Evolutionary conservation across 164 flowering plant species (phyloP).

Genomic region (Protea cynaroides): DNA sequence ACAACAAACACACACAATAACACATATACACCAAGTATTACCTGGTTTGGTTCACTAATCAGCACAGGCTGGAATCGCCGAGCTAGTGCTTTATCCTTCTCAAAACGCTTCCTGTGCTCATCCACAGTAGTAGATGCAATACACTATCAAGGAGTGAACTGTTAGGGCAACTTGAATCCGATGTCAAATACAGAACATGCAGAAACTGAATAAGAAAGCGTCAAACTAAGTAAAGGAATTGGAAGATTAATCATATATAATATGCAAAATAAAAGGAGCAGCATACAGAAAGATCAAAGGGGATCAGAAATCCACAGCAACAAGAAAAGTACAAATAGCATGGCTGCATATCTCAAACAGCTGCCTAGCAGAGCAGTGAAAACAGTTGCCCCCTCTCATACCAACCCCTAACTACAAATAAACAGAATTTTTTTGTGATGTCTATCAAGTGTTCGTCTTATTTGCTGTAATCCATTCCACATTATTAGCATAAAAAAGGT

Average conservation of each 20-base stretch:
- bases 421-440: too few relatives aligned
- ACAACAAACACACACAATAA: background rate
- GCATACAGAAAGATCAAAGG: too few relatives aligned
- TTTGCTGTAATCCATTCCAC: background rate
- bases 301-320: too few relatives aligned
- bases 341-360: too few relatives aligned
- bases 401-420: too few relatives aligned
- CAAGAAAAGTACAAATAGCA: too few relatives aligned
- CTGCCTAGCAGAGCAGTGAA: too few relatives aligned
- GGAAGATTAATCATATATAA: too few relatives aligned
- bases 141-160: conserved; percentile 43
- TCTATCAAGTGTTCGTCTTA: background rate
- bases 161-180: conserved; percentile 6
- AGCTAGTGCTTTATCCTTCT: conserved; percentile 79
- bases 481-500: background rate
- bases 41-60: conserved; percentile 79
- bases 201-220: background rate
- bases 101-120: conserved; percentile 66
- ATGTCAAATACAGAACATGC: background rate
- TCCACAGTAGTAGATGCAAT: conserved; percentile 78
- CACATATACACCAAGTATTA: conserved; percentile 10
- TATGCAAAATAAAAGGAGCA: too few relatives aligned
- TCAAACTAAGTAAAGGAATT: too few relatives aligned
- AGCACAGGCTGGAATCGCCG: conserved; percentile 78
- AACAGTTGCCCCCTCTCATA: too few relatives aligned